Evolutionary conservation across 441 rosid genomes (phyloP).

Genomic region (Pelargonium hybrid): DNA sequence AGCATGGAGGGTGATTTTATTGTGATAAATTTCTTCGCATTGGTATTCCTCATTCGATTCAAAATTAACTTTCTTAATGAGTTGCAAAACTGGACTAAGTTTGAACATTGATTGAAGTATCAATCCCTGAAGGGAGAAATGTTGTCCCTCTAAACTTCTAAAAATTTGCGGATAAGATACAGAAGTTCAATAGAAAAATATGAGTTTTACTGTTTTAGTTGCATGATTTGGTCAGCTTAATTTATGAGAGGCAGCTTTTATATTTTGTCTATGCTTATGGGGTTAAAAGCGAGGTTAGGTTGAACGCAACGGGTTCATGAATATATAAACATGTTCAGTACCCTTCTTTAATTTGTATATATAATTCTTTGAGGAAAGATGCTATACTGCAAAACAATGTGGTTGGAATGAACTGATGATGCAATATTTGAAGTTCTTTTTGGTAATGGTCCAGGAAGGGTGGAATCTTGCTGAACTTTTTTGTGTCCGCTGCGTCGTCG

Average conservation of each 20-base stretch:
- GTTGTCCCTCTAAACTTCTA: not conserved
- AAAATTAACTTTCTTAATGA: not conserved
- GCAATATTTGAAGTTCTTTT: constrained; percentile 9
- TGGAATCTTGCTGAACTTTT: constrained; percentile 92
- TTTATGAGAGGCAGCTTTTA: not conserved
- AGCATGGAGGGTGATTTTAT: constrained; percentile 54
- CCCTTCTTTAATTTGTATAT: too few relatives aligned
- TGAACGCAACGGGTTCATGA: not conserved
- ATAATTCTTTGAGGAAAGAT: not conserved
- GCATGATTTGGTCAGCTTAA: not conserved
- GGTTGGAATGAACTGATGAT: not conserved
- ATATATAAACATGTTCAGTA: not conserved
- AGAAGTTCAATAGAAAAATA: not conserved
- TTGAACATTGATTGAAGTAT: not conserved
- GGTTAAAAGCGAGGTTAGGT: not conserved
- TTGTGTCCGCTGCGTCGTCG: constrained; percentile 52
- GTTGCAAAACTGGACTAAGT: constrained; percentile 6
- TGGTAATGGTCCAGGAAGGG: constrained; percentile 52
- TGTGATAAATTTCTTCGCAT: constrained; percentile 73
- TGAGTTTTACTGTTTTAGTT: not conserved
- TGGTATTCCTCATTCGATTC: constrained; percentile 37
- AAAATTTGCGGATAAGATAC: not conserved
- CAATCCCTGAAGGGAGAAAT: not conserved
- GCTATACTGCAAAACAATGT: not conserved
- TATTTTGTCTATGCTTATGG: not conserved